phyloP scores from a whole-genome alignment of 192 early-diverging fungal genomes.

The Coemansia sp. region DNA sequence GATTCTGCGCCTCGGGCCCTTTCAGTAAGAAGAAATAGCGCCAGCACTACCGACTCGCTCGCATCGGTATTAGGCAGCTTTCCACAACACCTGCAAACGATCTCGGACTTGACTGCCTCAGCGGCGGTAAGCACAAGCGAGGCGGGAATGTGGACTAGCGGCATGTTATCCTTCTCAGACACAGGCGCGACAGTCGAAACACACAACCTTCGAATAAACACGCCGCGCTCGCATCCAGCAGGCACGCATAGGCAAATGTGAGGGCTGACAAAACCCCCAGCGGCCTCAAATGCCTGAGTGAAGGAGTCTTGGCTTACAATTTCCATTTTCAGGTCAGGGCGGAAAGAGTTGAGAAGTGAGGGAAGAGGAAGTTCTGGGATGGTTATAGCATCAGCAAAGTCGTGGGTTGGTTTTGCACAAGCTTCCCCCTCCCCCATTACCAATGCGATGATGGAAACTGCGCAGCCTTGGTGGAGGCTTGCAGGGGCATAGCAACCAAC shows the following conservation, averaged over 20 bases:
- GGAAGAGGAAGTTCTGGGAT: constrained; percentile 1
- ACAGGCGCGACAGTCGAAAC: neutral
- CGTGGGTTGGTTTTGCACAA: too few species aligned
- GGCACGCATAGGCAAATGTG: constrained; percentile 4
- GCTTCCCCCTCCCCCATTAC: neutral
- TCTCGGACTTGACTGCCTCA: constrained; percentile 11
- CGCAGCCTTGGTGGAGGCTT: neutral
- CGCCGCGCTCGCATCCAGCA: constrained; percentile 14
- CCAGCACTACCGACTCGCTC: constrained; percentile 10
- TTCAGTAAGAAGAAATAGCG: constrained; percentile 34
- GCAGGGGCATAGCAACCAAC: neutral
- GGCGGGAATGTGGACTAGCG: constrained; percentile 17
- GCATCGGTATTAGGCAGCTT: neutral
- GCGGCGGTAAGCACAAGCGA: constrained; percentile 23
- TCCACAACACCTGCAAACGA: constrained; percentile 17
- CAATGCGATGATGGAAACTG: neutral
- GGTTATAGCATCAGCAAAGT: neutral
- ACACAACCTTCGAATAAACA: constrained; percentile 5
- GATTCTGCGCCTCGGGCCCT: constrained; percentile 17
- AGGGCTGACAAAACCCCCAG: constrained; percentile 11
- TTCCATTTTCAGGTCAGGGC: neutral
- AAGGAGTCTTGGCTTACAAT: neutral
- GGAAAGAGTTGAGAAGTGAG: neutral
- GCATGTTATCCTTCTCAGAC: neutral
- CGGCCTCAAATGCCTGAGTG: neutral